Evolutionary conservation across 495 filamentous ascomycete genomes (phyloP), one percentile per base, ranked within the genome.

Genomic region (Terfezia claveryi): DNA sequence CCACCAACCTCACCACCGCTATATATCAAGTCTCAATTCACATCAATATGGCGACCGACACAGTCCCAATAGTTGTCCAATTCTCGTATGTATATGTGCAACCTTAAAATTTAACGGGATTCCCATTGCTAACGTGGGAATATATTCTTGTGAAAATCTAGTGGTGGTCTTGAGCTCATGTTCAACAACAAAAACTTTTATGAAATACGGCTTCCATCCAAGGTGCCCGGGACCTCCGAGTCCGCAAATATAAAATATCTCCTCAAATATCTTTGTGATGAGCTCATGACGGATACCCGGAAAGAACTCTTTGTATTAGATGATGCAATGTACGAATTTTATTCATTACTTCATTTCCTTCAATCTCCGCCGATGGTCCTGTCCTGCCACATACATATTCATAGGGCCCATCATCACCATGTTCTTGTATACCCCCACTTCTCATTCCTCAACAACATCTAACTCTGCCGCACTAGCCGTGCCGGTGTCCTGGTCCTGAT

Each of bases 401-500:
- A 32, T 2, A 32, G 2, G 27, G 1, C 27, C 27, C 27, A 23
- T 38, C 27, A 23, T 38, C 36, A 32, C 37, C 10, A 53, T 50
- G 49, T 23, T 37, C 38, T 37, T 23, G 49, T 17, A 56, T 54
- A 55, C 52, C 56, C 54, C 56, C 17, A 44, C 37, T 52, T 51
- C 60, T 32, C 27, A n/a, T 49, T 49, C 14, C 44, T 49, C 14
- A 49, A n/a, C 44, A 4, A 20, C 3, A 49, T 5, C 14, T 49
- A 20, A 49, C 27, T 32, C 27, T 32, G 27, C 27, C 12, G 1
- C 41, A 20, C 50, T 23, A 96, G 91, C 37, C 85, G 92, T 51
- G 89, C 91, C 7, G 91, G 91, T n/a, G 93, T 96, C 62, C 77
- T 99, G 51, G 92, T 95, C 14, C 72, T 99, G 56, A 88, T 99